Conservation (phyloP, 2,329 filamentous ascomycete genomes). For the Pestalotiopsis sp. region DNA sequence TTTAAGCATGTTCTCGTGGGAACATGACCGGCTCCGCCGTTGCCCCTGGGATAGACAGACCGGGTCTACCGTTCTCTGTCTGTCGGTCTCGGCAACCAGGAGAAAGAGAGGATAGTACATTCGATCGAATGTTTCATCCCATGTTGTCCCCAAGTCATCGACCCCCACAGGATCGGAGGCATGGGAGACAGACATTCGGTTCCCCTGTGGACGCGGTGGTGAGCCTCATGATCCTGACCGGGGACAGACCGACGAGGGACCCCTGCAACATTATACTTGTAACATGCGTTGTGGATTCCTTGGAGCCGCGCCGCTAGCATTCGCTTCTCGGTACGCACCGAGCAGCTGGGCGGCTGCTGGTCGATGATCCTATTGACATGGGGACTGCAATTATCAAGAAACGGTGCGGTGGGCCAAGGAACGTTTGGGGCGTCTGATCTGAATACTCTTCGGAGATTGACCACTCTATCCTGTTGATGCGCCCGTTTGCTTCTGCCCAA, state of each 20-base stretch:
- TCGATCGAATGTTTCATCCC: slow-evolving; percentile 8
- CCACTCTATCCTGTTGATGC: slow-evolving; percentile 5
- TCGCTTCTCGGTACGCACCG: slow-evolving; percentile 15
- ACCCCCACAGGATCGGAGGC: neutral
- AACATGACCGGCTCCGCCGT: neutral
- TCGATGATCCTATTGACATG: slow-evolving; percentile 14
- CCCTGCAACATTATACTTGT: slow-evolving; percentile 13
- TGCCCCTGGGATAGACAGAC: neutral
- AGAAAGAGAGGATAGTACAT: neutral
- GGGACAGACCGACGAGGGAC: neutral
- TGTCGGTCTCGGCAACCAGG: neutral
- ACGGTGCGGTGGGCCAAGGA: slow-evolving; percentile 11
- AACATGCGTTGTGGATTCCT: slow-evolving; percentile 2
- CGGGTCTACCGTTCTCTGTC: neutral
- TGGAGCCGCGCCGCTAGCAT: slow-evolving; percentile 4
- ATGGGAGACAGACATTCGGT: neutral
- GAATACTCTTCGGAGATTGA: slow-evolving; percentile 14
- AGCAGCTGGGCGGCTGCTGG: slow-evolving; percentile 6
- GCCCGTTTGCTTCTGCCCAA: neutral
- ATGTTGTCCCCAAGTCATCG: neutral
- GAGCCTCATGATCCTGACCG: slow-evolving; percentile 11
- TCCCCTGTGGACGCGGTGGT: neutral
- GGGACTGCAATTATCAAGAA: slow-evolving; percentile 15
- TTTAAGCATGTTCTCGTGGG: slow-evolving; percentile 6
- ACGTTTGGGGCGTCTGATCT: slow-evolving; percentile 12